Base-by-base conservation (phyloP, 2,329 filamentous ascomycete species). In the Penicillium sp. region DNA sequence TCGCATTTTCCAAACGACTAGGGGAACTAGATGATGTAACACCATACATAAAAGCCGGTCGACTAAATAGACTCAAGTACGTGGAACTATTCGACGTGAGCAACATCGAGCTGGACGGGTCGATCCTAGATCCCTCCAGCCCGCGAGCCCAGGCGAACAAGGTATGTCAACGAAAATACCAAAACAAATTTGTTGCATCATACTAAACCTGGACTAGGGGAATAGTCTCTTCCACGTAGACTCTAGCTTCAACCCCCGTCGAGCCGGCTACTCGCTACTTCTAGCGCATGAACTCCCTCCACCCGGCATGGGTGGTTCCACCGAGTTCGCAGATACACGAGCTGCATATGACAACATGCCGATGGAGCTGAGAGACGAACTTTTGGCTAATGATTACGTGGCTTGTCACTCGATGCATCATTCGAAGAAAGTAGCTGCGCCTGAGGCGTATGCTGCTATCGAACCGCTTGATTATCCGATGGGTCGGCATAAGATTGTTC, bases 21-120 rank as follows among this genome's bases (percentile, higher is more conserved):
- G 85, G 84, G n/a, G 80, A 83, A 26, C 78, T 86, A 0, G 84
- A 87, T 69, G 80, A 84, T 63, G 76, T 84, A 6, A 31, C 29
- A 2, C 29, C 29, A 13, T 31, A 31, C 29, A 31, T 31, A 6
- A 31, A 31, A 31, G 29, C 29, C 1, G 29, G 29, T 14, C 29
- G 29, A 31, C 29, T 27, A 77, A 74, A 79, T 53, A 79, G 83
- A 6, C 80, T 82, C 60, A 63, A 68, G 3, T 76, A 80, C 60
- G 71, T 76, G 44, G 81, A 86, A 68, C 76, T 87, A 0, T 86
- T 86, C 65, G 84, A 87, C 59, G 82, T 82, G 0, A 76, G 81
- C 49, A 87, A 87, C 65, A 31, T 31, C 13, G 29, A 31, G 29
- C 11, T 31, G 11, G 29, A 31, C 13, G 29, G 29, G 29, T 31